phyloP scores from a whole-genome alignment of 768 basidiomycete genomes.

The Sutorius australiensis region DNA sequence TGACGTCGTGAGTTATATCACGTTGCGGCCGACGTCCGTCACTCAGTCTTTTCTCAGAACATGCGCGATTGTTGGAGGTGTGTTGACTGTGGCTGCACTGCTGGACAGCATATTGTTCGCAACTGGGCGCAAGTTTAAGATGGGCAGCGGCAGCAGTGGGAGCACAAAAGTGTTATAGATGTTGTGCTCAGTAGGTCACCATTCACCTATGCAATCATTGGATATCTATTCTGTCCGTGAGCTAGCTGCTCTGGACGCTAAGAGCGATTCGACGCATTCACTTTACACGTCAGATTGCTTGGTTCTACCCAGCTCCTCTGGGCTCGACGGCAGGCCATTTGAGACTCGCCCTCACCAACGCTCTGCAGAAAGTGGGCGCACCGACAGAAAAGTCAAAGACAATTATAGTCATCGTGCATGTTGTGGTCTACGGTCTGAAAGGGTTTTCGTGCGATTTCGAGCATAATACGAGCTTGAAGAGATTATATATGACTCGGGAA shows the following conservation, averaged over 20 bases:
- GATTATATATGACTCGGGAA: slow-evolving; percentile 12
- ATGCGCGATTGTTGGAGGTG: slow-evolving; percentile 96
- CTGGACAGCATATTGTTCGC: slow-evolving; percentile 86
- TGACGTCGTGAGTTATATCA: slow-evolving; percentile 78
- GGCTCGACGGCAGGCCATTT: slow-evolving; percentile 11
- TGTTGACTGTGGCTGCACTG: slow-evolving; percentile 88
- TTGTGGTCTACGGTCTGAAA: slow-evolving; percentile 14
- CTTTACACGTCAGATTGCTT: slow-evolving; percentile 18
- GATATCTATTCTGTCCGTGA: slow-evolving; percentile 14
- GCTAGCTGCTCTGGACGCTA: neutral
- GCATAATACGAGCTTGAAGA: neutral
- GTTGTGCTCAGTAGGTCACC: slow-evolving; percentile 6
- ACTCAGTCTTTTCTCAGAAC: slow-evolving; percentile 49
- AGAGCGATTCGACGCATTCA: slow-evolving; percentile 17
- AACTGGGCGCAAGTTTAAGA: slow-evolving; percentile 71
- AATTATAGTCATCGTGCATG: too few relatives aligned
- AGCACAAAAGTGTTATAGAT: slow-evolving; percentile 32
- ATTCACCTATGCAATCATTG: slow-evolving; percentile 8
- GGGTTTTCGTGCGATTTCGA: slow-evolving; percentile 12
- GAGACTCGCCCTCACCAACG: neutral
- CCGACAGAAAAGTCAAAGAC: too few relatives aligned
- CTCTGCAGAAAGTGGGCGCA: too few relatives aligned
- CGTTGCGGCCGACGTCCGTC: neutral
- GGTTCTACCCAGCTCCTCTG: slow-evolving; percentile 13
- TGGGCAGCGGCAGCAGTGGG: slow-evolving; percentile 36